These are phyloP conservation scores for Butyriboletus loyo DNA, from an alignment of 768 basidiomycete species.

Conservation along the genomic window DNA sequence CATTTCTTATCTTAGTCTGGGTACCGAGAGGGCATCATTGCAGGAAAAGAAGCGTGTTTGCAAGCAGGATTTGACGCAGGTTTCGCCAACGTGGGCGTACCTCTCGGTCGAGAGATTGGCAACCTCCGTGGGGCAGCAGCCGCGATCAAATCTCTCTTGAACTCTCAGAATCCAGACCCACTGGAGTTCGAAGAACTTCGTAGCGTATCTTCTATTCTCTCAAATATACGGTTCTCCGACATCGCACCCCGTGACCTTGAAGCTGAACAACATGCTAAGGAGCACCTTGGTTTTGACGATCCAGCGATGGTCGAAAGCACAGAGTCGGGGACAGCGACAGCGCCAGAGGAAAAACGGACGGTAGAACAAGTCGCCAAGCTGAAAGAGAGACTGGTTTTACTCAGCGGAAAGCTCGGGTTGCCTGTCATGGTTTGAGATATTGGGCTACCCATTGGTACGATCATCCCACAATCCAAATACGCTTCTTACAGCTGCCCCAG, in stretches of 20 bases:
- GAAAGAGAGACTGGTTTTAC: slow-evolving; percentile 33
- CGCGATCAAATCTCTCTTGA: slow-evolving; percentile 58
- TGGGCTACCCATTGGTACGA: not conserved
- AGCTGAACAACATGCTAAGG: slow-evolving; percentile 71
- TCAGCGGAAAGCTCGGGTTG: slow-evolving; percentile 35
- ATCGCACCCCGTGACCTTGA: slow-evolving; percentile 74
- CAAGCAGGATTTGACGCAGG: slow-evolving; percentile 91
- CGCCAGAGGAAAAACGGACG: slow-evolving; percentile 28
- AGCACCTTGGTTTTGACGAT: slow-evolving; percentile 48
- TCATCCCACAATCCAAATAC: not conserved
- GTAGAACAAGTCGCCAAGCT: slow-evolving; percentile 40
- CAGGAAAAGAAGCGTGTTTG: slow-evolving; percentile 83
- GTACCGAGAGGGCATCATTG: slow-evolving; percentile 94
- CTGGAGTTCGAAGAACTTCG: slow-evolving; percentile 42
- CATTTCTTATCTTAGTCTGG: slow-evolving; percentile 56
- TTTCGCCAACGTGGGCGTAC: slow-evolving; percentile 68
- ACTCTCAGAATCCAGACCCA: slow-evolving; percentile 23
- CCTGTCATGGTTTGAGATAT: slow-evolving; percentile 9
- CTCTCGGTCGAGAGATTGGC: slow-evolving; percentile 76
- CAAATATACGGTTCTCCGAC: slow-evolving; percentile 61
- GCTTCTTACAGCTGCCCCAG: not conserved
- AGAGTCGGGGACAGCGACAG: slow-evolving; percentile 29
- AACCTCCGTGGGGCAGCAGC: slow-evolving; percentile 68
- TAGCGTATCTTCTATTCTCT: slow-evolving; percentile 54
- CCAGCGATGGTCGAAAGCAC: slow-evolving; percentile 36